Conservation (phyloP, 768 basidiomycete species). For the Boletus edulis region DNA sequence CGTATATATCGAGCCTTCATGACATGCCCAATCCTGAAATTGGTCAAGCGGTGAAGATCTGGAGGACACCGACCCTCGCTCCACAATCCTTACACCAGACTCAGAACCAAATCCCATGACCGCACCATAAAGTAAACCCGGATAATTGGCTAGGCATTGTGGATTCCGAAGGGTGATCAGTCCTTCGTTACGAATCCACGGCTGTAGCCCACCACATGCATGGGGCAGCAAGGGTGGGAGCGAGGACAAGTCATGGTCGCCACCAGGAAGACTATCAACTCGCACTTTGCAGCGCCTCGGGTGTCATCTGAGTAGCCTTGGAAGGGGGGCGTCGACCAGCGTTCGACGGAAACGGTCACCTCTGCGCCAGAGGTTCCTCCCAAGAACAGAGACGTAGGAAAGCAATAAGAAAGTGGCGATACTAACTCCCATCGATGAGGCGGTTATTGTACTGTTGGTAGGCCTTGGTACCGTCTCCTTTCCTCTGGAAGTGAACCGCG, state of each 20-base stretch:
- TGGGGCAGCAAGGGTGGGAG: conserved; percentile 14
- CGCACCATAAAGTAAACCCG: conserved; percentile 27
- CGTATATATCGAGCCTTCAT: conserved; percentile 23
- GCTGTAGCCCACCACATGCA: conserved; percentile 25
- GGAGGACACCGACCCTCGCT: conserved; percentile 28
- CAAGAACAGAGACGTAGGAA: conserved; percentile 30
- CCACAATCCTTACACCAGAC: conserved; percentile 33
- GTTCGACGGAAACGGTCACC: conserved; percentile 20
- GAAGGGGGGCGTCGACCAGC: conserved; percentile 22
- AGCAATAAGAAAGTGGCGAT: conserved; percentile 50
- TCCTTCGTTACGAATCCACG: conserved; percentile 22
- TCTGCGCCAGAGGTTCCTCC: conserved; percentile 17
- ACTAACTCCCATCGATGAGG: conserved; percentile 99
- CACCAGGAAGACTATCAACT: conserved; percentile 29
- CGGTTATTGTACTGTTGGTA: conserved; percentile 95
- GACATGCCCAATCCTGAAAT: conserved; percentile 31
- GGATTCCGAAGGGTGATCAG: conserved; percentile 29
- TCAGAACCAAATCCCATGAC: conserved; percentile 33
- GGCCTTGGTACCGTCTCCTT: conserved; percentile 90
- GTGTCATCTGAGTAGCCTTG: conserved; percentile 23
- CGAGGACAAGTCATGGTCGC: conserved; percentile 32
- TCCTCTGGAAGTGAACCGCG: conserved; percentile 78
- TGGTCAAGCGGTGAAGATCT: conserved; percentile 34
- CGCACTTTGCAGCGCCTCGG: conserved; percentile 29
- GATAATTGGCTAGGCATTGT: conserved; percentile 25